Evolutionary conservation across 2,329 filamentous ascomycete species (phyloP), one percentile per base, ranked within the genome.

Genomic region (Colletotrichum sp.): DNA sequence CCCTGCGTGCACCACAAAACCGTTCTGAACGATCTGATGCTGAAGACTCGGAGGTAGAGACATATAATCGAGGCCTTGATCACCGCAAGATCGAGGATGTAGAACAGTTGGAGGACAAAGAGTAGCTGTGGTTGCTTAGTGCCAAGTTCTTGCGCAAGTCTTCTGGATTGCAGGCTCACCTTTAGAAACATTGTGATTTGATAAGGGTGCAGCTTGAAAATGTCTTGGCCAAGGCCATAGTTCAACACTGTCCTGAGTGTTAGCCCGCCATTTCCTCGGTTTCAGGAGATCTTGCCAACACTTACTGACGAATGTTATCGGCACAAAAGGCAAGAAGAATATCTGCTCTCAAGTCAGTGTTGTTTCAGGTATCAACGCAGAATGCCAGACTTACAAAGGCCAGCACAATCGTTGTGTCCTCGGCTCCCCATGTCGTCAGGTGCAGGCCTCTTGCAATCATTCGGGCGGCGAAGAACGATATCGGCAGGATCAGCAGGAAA

Each of bases 11-110:
- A 38, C 48, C 30, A 58, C 2, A 68, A 21, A 5, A 68, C 52
- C 0, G 34, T 58, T 3, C 52, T n/a, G 32, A 68, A 58, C 5
- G 8, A 16, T 60, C 30, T 30, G 21, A 43, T 30, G 66, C 24
- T 68, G 66, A 68, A 68, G 30, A 68, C 52, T 12, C 66, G 52
- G 8, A 68, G 48, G 15, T 68, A 68, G 0, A 68, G 34, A 5
- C 24, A 68, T 3, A 68, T n/a, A 4, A 68, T 68, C 15, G 66
- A 68, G 24, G 66, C 48, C 24, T 68, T 68, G 66, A 68, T 68
- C 5, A 68, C 48, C 9, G 66, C 52, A 7, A 68, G 48, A 43
- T 58, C 66, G 9, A 68, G 15, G 32, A 68, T 58, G 16, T 68
- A 68, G 8, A 58, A 60, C 2, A 68, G 8, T 24, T 68, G 66